phyloP scores from a whole-genome alignment of 2,329 filamentous ascomycete species.

The Exophiala viscosa region DNA sequence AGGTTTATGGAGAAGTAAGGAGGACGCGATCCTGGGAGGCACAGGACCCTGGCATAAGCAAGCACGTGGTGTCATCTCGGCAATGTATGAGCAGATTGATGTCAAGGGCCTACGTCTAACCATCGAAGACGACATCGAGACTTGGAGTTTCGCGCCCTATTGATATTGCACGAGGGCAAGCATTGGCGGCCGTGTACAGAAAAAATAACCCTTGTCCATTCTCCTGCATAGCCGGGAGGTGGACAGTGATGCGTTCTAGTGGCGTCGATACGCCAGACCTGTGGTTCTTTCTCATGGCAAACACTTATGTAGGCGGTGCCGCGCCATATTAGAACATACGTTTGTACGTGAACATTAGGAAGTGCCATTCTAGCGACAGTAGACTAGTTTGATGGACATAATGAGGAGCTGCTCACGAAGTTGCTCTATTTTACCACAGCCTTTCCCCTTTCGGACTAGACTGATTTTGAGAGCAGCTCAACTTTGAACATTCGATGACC shows the following conservation, averaged over 20 bases:
- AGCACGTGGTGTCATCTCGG: constrained; percentile 47
- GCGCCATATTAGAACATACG: too few relatives aligned
- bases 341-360: too few relatives aligned
- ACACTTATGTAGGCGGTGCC: too few relatives aligned
- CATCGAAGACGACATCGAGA: constrained; percentile 61
- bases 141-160: constrained; percentile 47
- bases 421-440: not conserved
- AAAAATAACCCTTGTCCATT: not conserved
- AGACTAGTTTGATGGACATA: not conserved
- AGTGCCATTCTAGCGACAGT: not conserved
- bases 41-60: constrained; percentile 55
- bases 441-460: constrained; percentile 14
- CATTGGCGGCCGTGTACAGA: not conserved
- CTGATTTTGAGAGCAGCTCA: constrained; percentile 1
- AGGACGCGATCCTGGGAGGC: constrained; percentile 60
- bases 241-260: too few relatives aligned
- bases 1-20: constrained; percentile 62
- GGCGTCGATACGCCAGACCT: too few relatives aligned
- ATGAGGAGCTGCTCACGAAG: not conserved
- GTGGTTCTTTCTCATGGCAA: too few relatives aligned
- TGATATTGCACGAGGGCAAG: constrained; percentile 1
- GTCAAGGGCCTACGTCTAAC: constrained; percentile 62
- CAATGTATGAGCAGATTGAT: constrained; percentile 61
- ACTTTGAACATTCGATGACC: constrained; percentile 14
- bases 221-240: too few relatives aligned